These are phyloP conservation scores for Thermothelomyces thermophilus DNA, from an alignment of 2,329 filamentous ascomycete genomes.

Conservation along the genomic window DNA sequence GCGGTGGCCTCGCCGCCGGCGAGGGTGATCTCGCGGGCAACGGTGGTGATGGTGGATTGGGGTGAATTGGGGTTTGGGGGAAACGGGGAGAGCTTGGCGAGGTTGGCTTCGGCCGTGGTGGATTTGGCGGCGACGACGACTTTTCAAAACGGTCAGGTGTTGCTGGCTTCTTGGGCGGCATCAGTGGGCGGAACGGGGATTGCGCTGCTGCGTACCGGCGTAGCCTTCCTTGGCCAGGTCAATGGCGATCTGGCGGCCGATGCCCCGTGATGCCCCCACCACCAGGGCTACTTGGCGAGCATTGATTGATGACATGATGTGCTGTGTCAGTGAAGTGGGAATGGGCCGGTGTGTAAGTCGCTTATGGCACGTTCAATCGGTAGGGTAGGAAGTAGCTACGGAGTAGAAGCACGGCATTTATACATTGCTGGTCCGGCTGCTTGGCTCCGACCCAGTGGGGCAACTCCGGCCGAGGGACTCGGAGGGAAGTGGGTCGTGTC, in stretches of 20 bases:
- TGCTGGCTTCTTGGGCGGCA: neutral
- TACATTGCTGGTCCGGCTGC: no score
- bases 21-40: constrained; percentile 64
- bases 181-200: neutral
- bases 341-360: neutral
- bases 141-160: constrained; percentile 27
- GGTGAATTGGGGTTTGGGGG: constrained; percentile 71
- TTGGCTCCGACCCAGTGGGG: neutral
- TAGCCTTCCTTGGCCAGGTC: constrained; percentile 68
- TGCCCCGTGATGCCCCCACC: constrained; percentile 71
- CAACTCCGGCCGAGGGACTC: neutral
- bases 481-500: neutral
- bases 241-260: constrained; percentile 73
- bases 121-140: constrained; percentile 75
- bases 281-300: constrained; percentile 57
- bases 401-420: no score
- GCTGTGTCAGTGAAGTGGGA: neutral
- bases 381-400: no score
- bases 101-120: constrained; percentile 48
- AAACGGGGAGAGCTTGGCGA: constrained; percentile 49
- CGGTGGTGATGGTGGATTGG: constrained; percentile 72
- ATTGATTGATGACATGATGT: constrained; percentile 15
- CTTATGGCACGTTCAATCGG: neutral
- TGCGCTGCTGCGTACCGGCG: constrained; percentile 45
- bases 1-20: constrained; percentile 59